Evolutionary conservation across 192 early-diverging fungal species (phyloP), one percentile per base, ranked within the genome.

Genomic region (Backusella psychrophila): DNA sequence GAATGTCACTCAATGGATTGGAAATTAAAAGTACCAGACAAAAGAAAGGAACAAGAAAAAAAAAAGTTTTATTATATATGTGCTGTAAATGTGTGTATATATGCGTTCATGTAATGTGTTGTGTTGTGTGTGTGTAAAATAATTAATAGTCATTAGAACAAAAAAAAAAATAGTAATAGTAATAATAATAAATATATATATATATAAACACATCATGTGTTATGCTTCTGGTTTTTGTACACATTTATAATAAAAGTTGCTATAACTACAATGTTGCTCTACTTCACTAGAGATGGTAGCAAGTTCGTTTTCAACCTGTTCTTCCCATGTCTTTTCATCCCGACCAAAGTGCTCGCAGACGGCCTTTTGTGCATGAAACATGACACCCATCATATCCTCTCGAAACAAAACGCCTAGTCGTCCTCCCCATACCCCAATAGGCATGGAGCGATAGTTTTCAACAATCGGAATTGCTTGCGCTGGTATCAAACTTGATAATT

Each of bases 1-100:
- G 21, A 67, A 69, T n/a, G 80, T 93, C 41, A 88, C 87, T 76
- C 73, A 86, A 35, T 93, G 92, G 92, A 88, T 93, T 46, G 82
- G n/a, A 63, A 63, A 63, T 29, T 63, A 63, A 79, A 14, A 82
- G 85, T 63, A 56, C 80, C 3, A 78, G 38, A 6, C 33, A 33
- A 33, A 33, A 33, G 29, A 29, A 33, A 33, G 31, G 31, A 31
- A 31, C 31, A 31, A 52, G 21, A 9, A 53, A 53, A 9, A 52
- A 53, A 21, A 53, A 53, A 9, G 52, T 53, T 39, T 59, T 56
- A 9, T 9, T 26, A 59, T 59, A 66, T 52, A 7, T 53, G 31
- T 49, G 11, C 42, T 44, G 42, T 44, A 44, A 44, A 44, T n/a
- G 17, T 49, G 46, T 49, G 46, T 49, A 17, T 49, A 49, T 44